phyloP scores from a whole-genome alignment of 495 filamentous ascomycete species.

The Penicillium fimorum region DNA sequence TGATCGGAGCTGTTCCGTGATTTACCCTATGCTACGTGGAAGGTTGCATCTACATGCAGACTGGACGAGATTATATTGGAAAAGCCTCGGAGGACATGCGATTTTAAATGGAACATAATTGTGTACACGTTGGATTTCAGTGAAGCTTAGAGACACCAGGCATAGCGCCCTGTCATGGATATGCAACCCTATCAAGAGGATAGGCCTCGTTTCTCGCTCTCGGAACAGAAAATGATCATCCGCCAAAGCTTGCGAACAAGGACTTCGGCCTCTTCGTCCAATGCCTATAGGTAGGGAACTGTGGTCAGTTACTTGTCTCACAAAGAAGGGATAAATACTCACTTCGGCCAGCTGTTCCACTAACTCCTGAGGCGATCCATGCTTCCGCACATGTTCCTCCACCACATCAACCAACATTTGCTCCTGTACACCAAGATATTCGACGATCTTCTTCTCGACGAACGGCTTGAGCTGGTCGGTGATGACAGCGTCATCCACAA shows the following conservation, averaged over 20 bases:
- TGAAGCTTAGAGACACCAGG: background rate
- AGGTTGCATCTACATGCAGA: background rate
- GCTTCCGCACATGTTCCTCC: conserved; percentile 78
- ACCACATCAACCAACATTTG: conserved; percentile 93
- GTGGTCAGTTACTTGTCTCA: conserved; percentile 32
- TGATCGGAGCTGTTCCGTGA: conserved; percentile 33
- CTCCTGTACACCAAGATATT: conserved; percentile 94
- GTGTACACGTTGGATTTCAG: background rate
- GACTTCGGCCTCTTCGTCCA: conserved; percentile 93
- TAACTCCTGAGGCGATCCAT: conserved; percentile 72
- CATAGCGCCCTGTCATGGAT: background rate
- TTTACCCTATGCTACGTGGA: conserved; percentile 1
- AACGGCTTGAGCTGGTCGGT: conserved; percentile 88
- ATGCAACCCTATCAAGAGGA: conserved; percentile 50
- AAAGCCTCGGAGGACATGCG: background rate
- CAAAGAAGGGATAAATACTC: conserved; percentile 34
- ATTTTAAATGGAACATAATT: background rate
- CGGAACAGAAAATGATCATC: conserved; percentile 97
- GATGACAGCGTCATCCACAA: conserved; percentile 80
- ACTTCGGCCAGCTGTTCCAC: conserved; percentile 84
- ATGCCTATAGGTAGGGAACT: conserved; percentile 51
- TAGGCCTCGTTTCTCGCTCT: conserved; percentile 88
- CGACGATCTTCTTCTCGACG: conserved; percentile 96
- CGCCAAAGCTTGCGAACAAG: conserved; percentile 97
- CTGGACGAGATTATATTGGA: background rate